Conservation (phyloP, 1,284 basidiomycete species). For the Crucibulum parvulum region DNA sequence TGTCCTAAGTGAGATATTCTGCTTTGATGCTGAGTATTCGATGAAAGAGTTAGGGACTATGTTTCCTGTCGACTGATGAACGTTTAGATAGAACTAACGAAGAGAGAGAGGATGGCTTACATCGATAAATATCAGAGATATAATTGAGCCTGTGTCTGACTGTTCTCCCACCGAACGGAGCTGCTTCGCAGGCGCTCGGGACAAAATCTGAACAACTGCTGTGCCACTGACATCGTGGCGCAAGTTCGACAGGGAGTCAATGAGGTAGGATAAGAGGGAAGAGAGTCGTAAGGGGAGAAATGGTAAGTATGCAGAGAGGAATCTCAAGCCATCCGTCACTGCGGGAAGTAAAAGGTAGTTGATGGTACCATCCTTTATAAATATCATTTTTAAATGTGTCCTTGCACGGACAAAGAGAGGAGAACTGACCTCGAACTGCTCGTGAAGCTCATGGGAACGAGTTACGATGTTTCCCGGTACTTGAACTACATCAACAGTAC, state of each 20-base stretch:
- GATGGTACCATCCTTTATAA: constrained; percentile 79
- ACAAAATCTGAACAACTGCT: constrained; percentile 72
- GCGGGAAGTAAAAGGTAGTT: constrained; percentile 80
- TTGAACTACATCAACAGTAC: constrained; percentile 82
- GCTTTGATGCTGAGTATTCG: constrained; percentile 68
- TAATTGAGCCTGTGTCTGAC: constrained; percentile 68
- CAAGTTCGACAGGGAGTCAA: constrained; percentile 57
- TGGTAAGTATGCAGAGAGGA: constrained; percentile 78
- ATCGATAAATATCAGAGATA: constrained; percentile 68
- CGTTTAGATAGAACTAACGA: constrained; percentile 1
- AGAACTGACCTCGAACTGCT: constrained; percentile 74
- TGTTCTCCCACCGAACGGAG: constrained; percentile 67
- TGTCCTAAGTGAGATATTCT: constrained; percentile 76
- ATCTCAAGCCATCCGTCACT: constrained; percentile 75
- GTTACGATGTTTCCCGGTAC: constrained; percentile 76
- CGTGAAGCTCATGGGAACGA: constrained; percentile 61
- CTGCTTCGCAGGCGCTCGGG: constrained; percentile 58
- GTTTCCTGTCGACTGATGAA: constrained; percentile 60
- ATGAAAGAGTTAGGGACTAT: constrained; percentile 75
- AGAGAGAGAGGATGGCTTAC: constrained; percentile 47
- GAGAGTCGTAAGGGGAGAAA: constrained; percentile 79
- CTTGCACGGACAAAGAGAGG: constrained; percentile 2
- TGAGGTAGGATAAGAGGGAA: constrained; percentile 64
- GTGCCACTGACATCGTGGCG: constrained; percentile 62
- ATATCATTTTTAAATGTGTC: constrained; percentile 12